Conservation (phyloP, 106 monocot genomes). For the Ottelia alismoides region DNA sequence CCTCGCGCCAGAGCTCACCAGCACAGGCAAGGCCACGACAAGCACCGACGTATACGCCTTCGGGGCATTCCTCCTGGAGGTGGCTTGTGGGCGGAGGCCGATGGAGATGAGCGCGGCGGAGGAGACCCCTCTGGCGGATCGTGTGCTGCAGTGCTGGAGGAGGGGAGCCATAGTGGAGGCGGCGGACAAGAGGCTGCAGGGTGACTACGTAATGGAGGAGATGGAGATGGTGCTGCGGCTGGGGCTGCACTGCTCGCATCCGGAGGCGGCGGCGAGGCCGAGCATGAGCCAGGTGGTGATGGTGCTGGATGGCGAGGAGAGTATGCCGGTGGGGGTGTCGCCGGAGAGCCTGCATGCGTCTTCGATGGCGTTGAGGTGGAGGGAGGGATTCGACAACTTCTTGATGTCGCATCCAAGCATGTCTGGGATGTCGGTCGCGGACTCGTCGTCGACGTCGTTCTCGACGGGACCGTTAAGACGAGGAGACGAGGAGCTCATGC, state of each 20-base stretch:
- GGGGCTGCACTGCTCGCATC: slow-evolving; percentile 8
- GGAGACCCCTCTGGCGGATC: too few species aligned
- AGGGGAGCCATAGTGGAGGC: too few species aligned
- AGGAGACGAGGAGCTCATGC: too few species aligned
- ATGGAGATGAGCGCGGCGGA: background rate
- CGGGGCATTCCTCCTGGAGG: background rate
- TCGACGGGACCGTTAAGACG: too few species aligned
- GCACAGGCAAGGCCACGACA: too few species aligned
- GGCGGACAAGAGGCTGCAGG: background rate
- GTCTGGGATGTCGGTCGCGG: background rate
- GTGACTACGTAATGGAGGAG: background rate
- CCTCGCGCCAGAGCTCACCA: too few species aligned
- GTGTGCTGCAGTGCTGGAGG: too few species aligned
- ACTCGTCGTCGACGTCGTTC: background rate
- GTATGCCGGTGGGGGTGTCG: background rate
- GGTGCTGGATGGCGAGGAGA: background rate
- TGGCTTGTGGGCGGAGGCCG: background rate
- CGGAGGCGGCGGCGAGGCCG: background rate
- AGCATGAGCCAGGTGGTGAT: too few species aligned
- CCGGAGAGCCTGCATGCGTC: background rate
- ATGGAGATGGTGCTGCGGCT: slow-evolving; percentile 1
- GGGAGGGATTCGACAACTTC: slow-evolving; percentile 9
- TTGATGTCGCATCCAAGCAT: too few species aligned
- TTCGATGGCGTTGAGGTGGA: slow-evolving; percentile 1
- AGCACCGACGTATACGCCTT: slow-evolving; percentile 1